Base-by-base conservation (phyloP, 2,329 filamentous ascomycete genomes). In the Colletotrichum endophyticum region DNA sequence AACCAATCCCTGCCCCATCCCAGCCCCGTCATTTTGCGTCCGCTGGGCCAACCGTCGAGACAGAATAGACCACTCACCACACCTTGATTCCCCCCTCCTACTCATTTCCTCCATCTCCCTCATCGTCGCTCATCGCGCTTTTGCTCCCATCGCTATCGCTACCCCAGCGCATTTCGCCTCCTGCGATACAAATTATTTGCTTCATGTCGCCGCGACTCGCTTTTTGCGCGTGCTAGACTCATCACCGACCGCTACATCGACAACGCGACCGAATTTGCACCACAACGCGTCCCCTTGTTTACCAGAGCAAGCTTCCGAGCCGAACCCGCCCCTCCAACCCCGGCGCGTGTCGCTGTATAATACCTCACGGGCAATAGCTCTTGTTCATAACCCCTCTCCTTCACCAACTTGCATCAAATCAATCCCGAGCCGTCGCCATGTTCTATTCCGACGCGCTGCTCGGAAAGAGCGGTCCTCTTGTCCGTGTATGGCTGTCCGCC, bases 401-500 rank as follows among this genome's bases (percentile, higher is more conserved):
- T 30, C 28, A 39, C 15, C 63, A 22, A 32, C 25, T 68, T 49
- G 39, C 44, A 64, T 32, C 28, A 68, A 69, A 61, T 39, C 67
- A 32, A 66, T 67, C 30, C 56, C 59, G 13, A 61, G 63, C 68
- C 80, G 79, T 73, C 87, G 88, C 83, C 84, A 99, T 99, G 97
- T 99, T 99, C 88, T 99, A 98, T 86, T 98, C 97, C 70, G 96
- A 98, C 89, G 96, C 95, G 72, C 92, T 99, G 76, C 92, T 99
- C 81, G 96, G 96, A 85, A 98, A 98, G 93, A 98, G 95, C 81
- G 97, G 97, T 89, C 96, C 97, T 83, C 88, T 99, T 89, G 97
- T 97, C 87, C 95, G 96, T 84, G 96, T 99, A 88, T 99, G 97
- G 97, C 92, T 99, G 78, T 98, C 97, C 36, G 96, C 97, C 88